phyloP scores from a whole-genome alignment of 805 yeast species.

The Candida sanyiensis region DNA sequence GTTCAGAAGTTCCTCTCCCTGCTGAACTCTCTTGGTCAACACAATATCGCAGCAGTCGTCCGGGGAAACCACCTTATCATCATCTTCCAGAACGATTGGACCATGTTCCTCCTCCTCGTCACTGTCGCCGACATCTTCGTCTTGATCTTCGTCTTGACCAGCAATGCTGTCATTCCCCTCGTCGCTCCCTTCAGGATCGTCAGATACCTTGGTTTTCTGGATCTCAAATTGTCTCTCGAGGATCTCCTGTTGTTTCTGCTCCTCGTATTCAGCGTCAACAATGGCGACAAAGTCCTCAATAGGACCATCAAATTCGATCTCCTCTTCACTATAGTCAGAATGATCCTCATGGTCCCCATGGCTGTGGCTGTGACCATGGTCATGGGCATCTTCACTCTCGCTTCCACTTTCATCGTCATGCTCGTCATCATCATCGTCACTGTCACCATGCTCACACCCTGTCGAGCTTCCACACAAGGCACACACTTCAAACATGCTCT shows the following conservation, averaged over 20 bases:
- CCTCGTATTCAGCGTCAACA: conserved; percentile 22
- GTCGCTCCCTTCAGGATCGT: not conserved
- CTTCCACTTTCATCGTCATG: conserved; percentile 9
- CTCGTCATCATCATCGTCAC: conserved; percentile 13
- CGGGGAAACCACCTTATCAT: conserved; percentile 33
- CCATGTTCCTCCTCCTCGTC: conserved; percentile 25
- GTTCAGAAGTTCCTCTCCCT: conserved; percentile 65
- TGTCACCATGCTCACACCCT: conserved; percentile 29
- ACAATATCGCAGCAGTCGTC: conserved; percentile 70
- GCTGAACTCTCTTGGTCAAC: conserved; percentile 36
- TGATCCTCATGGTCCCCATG: conserved; percentile 6
- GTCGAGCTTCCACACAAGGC: conserved; percentile 41
- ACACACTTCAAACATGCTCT: conserved; percentile 48
- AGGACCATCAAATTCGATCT: conserved; percentile 22
- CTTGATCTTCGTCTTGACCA: conserved; percentile 3
- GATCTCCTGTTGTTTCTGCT: conserved; percentile 14
- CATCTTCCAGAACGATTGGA: conserved; percentile 18
- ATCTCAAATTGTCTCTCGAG: conserved; percentile 15
- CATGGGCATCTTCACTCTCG: too few species aligned
- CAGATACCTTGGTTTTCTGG: conserved; percentile 5
- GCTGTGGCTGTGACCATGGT: too few species aligned
- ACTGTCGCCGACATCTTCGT: conserved; percentile 11
- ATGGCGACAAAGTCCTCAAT: conserved; percentile 27
- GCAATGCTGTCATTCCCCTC: not conserved
- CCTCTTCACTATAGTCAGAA: conserved; percentile 14